A percentile compares a stretch with the other conserved stretches of the same genome.
These are phyloP conservation scores for Plectranthus barbatus DNA, from an alignment of 257 asterid species.

Conservation along the genomic window DNA sequence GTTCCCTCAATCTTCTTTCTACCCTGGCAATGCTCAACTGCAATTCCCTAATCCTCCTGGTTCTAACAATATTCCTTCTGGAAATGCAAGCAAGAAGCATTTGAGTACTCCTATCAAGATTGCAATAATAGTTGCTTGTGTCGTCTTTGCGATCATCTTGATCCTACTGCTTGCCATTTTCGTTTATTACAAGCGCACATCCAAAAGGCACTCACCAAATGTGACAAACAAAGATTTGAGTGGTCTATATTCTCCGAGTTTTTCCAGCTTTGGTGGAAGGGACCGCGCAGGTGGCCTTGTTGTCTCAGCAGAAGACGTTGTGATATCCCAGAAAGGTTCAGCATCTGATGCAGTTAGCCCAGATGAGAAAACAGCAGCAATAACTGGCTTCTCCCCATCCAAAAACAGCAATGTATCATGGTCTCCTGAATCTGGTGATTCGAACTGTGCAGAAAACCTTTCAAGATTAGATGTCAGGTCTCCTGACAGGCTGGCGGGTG, in stretches of 20 bases:
- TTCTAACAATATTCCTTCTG: slow-evolving; percentile 31
- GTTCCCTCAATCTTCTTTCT: slow-evolving; percentile 71
- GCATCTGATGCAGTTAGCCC: slow-evolving; percentile 50
- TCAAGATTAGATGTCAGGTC: slow-evolving; percentile 69
- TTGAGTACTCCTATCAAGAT: slow-evolving; percentile 41
- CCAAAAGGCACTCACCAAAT: slow-evolving; percentile 38
- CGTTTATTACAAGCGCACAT: slow-evolving; percentile 33
- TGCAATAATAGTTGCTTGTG: slow-evolving; percentile 45
- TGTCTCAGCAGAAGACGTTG: slow-evolving; percentile 56
- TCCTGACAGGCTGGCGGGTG: slow-evolving; percentile 85
- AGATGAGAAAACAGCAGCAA: slow-evolving; percentile 55
- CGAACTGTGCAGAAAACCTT: slow-evolving; percentile 49
- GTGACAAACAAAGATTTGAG: slow-evolving; percentile 37
- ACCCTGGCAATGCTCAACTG: slow-evolving; percentile 73
- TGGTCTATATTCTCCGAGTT: slow-evolving; percentile 17
- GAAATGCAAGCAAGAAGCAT: slow-evolving; percentile 24
- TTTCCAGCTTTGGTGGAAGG: slow-evolving; percentile 36
- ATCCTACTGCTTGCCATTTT: slow-evolving; percentile 38
- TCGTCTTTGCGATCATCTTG: slow-evolving; percentile 33
- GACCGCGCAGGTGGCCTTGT: slow-evolving; percentile 39
- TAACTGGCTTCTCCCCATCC: slow-evolving; percentile 77
- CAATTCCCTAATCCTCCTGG: slow-evolving; percentile 78
- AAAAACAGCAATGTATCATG: slow-evolving; percentile 73
- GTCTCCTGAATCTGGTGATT: slow-evolving; percentile 88
- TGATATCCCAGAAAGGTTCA: slow-evolving; percentile 47